These are phyloP conservation scores for Beauveria asiatica DNA, from an alignment of 2,329 filamentous ascomycete genomes.

Conservation along the genomic window DNA sequence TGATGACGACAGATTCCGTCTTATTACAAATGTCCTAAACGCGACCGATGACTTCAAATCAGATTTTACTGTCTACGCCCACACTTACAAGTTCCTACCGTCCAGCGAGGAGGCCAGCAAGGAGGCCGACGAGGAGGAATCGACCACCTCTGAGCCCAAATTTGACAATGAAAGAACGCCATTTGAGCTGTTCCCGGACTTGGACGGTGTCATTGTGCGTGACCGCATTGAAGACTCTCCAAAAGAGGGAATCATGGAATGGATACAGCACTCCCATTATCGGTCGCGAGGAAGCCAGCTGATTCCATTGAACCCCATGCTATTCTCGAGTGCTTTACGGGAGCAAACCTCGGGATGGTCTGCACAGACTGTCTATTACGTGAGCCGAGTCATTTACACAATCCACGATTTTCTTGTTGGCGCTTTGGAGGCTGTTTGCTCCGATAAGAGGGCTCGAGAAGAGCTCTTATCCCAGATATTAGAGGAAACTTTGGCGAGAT, in stretches of 20 bases:
- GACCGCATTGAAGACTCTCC: background rate
- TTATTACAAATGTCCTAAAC: constrained; percentile 18
- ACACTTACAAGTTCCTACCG: constrained; percentile 13
- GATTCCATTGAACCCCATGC: constrained; percentile 13
- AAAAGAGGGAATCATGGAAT: constrained; percentile 15
- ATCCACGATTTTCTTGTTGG: constrained; percentile 22
- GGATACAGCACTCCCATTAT: constrained; percentile 17
- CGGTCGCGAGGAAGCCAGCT: constrained; percentile 20
- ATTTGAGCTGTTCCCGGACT: background rate
- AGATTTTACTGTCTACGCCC: constrained; percentile 8
- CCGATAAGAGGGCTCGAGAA: constrained; percentile 11
- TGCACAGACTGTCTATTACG: constrained; percentile 17
- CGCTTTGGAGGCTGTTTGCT: constrained; percentile 16
- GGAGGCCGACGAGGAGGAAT: background rate
- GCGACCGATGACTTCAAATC: constrained; percentile 13
- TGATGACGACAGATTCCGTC: constrained; percentile 12
- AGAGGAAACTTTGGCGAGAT: constrained; percentile 16
- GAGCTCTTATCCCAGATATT: constrained; percentile 18
- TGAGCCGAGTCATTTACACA: constrained; percentile 20
- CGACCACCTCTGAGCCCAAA: too few species aligned
- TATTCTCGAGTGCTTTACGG: constrained; percentile 17
- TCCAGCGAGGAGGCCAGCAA: background rate
- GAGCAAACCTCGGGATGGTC: constrained; percentile 25
- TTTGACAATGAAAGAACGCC: background rate
- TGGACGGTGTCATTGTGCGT: constrained; percentile 5